Conservation (phyloP, 129 eudicot genomes). For the Daucus carota region DH1_v3.0 NC_030383.2:30596501-30597000, state of each 20-base stretch:
- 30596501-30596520: not conserved
- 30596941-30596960: too few relatives aligned
- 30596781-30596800: constrained; percentile 83
- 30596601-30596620: constrained; percentile 93
- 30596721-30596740: constrained; percentile 85
- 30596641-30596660: not conserved
- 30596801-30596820: constrained; percentile 64
- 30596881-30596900: too few relatives aligned
- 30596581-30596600: constrained; percentile 93
- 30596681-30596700: not conserved
- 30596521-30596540: constrained; percentile 84
- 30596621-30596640: not conserved
- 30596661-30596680: not conserved
- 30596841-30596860: not conserved
- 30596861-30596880: not conserved
- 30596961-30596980: too few relatives aligned
- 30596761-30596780: constrained; percentile 94
- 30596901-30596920: too few relatives aligned
- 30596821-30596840: constrained; percentile 53
- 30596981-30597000: too few relatives aligned
- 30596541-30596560: constrained; percentile 93
- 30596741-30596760: constrained; percentile 88
- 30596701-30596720: constrained; percentile 89
- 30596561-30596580: constrained; percentile 94
- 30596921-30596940: too few relatives aligned